phyloP scores from a whole-genome alignment of 139 green algal genomes.

The Chlorella sp. region DNA sequence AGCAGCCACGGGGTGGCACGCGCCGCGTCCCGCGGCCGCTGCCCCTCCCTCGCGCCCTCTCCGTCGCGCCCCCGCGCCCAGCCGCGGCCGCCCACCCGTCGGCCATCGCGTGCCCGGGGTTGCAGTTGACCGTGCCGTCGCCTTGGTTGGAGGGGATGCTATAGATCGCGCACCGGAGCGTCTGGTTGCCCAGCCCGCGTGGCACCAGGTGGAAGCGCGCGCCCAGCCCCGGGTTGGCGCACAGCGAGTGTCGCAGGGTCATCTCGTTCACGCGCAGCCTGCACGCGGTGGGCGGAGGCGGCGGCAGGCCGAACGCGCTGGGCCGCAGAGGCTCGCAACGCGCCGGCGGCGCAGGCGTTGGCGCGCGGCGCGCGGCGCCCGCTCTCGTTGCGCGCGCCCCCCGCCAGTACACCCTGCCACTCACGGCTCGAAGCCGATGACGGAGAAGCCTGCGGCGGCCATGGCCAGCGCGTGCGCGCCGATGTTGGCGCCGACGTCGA shows the following conservation, averaged over 20 bases:
- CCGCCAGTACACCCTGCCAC: too few species aligned
- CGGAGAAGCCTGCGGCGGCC: background rate
- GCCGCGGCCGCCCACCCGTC: background rate
- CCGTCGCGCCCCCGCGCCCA: background rate
- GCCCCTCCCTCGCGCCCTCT: too few species aligned
- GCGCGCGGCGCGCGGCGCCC: too few species aligned
- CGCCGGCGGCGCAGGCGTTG: too few species aligned
- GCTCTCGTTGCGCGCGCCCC: too few species aligned
- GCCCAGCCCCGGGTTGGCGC: background rate
- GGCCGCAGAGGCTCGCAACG: too few species aligned
- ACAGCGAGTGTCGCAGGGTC: background rate
- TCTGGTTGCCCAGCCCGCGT: background rate
- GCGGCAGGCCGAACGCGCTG: too few species aligned
- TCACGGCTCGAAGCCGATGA: background rate
- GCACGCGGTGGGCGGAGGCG: too few species aligned
- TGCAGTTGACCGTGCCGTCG: background rate
- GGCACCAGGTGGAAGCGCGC: background rate
- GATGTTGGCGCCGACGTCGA: background rate
- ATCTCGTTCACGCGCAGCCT: slow-evolving; percentile 1
- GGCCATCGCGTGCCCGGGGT: background rate
- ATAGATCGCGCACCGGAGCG: background rate
- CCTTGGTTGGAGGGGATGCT: background rate
- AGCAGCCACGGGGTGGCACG: background rate
- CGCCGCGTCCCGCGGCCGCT: too few species aligned
- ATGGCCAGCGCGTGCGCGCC: background rate